Conservation (phyloP, 371 early-diverging fungal species). For the Smittium mucronatum region DNA sequence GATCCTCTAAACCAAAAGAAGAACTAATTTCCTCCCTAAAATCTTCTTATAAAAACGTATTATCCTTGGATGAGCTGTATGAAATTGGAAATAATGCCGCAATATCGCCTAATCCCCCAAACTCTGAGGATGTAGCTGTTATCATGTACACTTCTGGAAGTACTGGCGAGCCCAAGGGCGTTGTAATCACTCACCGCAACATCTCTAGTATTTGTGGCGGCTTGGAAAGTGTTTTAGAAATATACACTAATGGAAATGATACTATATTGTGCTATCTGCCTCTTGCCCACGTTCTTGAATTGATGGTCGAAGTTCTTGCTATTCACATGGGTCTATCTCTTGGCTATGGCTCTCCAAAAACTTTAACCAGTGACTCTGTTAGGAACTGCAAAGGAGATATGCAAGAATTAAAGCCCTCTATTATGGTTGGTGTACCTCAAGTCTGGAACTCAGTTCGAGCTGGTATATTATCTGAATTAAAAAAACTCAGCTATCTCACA, state of each 20-base stretch:
- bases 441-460: conserved; percentile 89
- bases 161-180: conserved; percentile 70
- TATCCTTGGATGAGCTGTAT: not conserved
- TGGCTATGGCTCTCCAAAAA: conserved; percentile 79
- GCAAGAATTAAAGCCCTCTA: conserved; percentile 73
- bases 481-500: conserved; percentile 39
- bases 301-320: conserved; percentile 62
- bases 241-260: conserved; percentile 13
- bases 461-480: conserved; percentile 62
- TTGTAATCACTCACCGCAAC: conserved; percentile 53
- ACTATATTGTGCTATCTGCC: conserved; percentile 84
- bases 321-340: conserved; percentile 66
- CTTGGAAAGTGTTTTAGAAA: conserved; percentile 20
- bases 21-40: not conserved
- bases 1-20: conserved; percentile 50
- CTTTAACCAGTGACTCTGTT: conserved; percentile 76
- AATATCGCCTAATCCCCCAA: conserved; percentile 53
- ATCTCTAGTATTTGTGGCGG: conserved; percentile 50
- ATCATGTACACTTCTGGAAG: conserved; percentile 84
- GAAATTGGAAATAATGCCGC: conserved; percentile 10
- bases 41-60: not conserved
- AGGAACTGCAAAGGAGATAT: conserved; percentile 89
- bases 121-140: conserved; percentile 65
- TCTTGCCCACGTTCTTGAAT: conserved; percentile 86
- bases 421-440: conserved; percentile 87